Evolutionary conservation across 257 asterid genomes (phyloP).

Genomic region (Ehretia macrophylla): DNA sequence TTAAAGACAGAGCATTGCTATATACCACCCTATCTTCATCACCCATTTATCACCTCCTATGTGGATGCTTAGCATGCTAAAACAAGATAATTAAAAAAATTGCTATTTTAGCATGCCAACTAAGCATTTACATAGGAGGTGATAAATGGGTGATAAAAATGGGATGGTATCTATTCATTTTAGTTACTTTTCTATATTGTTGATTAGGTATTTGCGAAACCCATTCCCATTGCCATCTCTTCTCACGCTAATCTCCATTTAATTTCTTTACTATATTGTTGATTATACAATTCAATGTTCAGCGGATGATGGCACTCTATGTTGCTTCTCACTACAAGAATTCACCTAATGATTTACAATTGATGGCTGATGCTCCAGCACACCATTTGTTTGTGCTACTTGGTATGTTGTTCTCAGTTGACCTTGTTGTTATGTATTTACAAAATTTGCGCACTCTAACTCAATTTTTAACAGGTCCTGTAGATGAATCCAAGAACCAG

Average conservation of each 20-base stretch:
- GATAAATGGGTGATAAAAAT: too few species aligned
- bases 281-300: conserved; percentile 16
- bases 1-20: too few species aligned
- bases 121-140: too few species aligned
- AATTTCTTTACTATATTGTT: neutral
- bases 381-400: conserved; percentile 97
- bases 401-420: conserved; percentile 39
- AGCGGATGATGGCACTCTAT: conserved; percentile 98
- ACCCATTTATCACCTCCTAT: too few species aligned
- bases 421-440: neutral
- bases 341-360: conserved; percentile 88
- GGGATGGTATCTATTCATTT: too few species aligned
- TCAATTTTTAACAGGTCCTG: conserved; percentile 59
- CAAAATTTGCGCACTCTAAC: conserved; percentile 12
- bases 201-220: too few species aligned
- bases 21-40: too few species aligned
- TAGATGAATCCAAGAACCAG: conserved; percentile 75
- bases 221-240: too few species aligned
- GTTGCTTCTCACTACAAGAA: conserved; percentile 98
- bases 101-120: too few species aligned
- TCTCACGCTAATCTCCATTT: neutral
- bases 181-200: too few species aligned
- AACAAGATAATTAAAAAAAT: too few species aligned
- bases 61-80: too few species aligned
- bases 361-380: conserved; percentile 99